Evolutionary conservation across 75 land plant species (phyloP).

Genomic region (Gnetum montanum): DNA sequence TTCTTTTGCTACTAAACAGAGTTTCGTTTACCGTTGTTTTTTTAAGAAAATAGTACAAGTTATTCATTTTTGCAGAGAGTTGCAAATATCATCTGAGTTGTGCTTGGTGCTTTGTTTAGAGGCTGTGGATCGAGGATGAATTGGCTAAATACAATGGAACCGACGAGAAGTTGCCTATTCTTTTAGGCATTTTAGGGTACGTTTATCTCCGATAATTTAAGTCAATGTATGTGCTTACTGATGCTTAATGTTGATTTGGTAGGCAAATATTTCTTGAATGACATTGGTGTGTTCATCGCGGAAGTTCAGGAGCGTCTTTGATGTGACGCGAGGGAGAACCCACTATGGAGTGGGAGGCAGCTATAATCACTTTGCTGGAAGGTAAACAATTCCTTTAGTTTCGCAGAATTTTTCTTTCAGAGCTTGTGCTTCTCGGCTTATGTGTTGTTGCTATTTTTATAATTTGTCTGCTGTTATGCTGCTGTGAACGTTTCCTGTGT

Average conservation of each 20-base stretch:
- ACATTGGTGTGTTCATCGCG: conserved; percentile 1
- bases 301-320: conserved; percentile 74
- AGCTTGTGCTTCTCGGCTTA: no score
- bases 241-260: neutral
- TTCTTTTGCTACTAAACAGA: neutral
- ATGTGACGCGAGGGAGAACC: conserved; percentile 77
- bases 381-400: conserved; percentile 41
- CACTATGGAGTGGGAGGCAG: conserved; percentile 84
- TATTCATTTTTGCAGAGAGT: neutral
- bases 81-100: neutral
- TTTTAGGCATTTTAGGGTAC: conserved; percentile 79
- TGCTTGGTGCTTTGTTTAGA: conserved; percentile 34
- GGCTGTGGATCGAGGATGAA: conserved; percentile 54
- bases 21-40: neutral
- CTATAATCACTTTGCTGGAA: conserved; percentile 90
- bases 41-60: neutral
- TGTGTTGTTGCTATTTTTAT: no score
- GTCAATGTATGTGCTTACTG: neutral
- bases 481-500: no score
- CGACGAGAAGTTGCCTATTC: conserved; percentile 53
- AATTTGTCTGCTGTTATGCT: no score
- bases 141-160: conserved; percentile 69
- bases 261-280: no score
- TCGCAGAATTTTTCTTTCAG: no score
- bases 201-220: no score